phyloP scores from a whole-genome alignment of 2,329 filamentous ascomycete genomes.

The Botrytis elliptica region DNA sequence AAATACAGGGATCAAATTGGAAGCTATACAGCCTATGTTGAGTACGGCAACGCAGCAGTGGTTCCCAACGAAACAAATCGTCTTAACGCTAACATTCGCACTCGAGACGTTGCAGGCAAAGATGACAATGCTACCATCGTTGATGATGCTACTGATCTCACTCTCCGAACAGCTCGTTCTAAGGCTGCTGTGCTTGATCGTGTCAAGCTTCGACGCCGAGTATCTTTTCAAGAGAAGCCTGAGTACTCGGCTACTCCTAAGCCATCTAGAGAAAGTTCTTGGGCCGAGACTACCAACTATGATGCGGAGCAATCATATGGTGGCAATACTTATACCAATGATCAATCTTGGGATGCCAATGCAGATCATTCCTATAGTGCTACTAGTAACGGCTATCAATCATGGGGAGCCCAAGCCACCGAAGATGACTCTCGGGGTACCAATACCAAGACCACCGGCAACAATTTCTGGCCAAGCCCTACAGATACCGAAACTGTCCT shows the following conservation, averaged over 20 bases:
- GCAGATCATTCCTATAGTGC: background rate
- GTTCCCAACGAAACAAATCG: background rate
- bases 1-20: background rate
- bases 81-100: background rate
- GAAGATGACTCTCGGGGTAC: background rate
- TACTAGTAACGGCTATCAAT: background rate
- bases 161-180: constrained; percentile 6
- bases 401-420: background rate
- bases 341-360: constrained; percentile 7
- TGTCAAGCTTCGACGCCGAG: background rate
- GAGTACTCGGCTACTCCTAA: constrained; percentile 2
- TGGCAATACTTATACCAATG: background rate
- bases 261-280: background rate
- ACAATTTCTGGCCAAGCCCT: background rate
- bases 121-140: background rate
- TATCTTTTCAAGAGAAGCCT: background rate
- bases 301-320: background rate
- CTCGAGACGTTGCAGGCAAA: background rate
- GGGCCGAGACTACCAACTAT: background rate
- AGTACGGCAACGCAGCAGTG: background rate
- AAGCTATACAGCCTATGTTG: background rate
- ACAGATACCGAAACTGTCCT: background rate
- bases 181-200: background rate
- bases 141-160: constrained; percentile 12
- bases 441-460: background rate